These are phyloP conservation scores for Candida sithepensis DNA, from an alignment of 805 yeast genomes.

Conservation along the genomic window DNA sequence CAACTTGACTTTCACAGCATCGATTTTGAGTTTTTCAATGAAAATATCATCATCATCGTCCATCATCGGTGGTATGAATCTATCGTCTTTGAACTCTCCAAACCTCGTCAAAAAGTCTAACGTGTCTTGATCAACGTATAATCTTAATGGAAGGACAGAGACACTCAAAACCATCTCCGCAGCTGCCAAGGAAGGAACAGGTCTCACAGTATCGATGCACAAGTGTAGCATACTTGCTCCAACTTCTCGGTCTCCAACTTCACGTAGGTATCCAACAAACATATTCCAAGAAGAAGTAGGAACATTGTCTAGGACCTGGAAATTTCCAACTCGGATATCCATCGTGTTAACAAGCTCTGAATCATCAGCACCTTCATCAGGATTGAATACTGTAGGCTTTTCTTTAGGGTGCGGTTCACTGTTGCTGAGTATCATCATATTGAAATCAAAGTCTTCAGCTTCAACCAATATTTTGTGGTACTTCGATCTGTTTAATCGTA, in stretches of 20 bases:
- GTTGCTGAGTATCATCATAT: conserved; percentile 41
- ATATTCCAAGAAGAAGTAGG: conserved; percentile 91
- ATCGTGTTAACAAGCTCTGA: conserved; percentile 48
- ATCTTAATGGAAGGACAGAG: conserved; percentile 64
- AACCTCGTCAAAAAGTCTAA: conserved; percentile 78
- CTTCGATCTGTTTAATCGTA: conserved; percentile 63
- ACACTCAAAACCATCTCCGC: conserved; percentile 59
- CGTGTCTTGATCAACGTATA: conserved; percentile 92
- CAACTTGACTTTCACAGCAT: conserved; percentile 57
- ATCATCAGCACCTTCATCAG: conserved; percentile 27
- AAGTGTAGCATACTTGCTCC: conserved; percentile 62
- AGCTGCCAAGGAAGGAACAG: conserved; percentile 59
- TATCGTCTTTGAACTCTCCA: conserved; percentile 69
- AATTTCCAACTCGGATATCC: conserved; percentile 45
- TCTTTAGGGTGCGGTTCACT: conserved; percentile 31
- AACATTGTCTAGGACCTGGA: conserved; percentile 71
- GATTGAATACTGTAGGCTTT: conserved; percentile 22
- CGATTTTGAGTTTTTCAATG: conserved; percentile 64
- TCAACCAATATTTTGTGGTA: conserved; percentile 57
- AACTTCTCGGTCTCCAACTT: conserved; percentile 65
- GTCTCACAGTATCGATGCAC: conserved; percentile 56
- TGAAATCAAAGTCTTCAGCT: conserved; percentile 47
- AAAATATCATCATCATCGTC: conserved; percentile 61
- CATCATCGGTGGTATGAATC: conserved; percentile 50
- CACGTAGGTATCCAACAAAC: conserved; percentile 65